Conservation (phyloP, 495 filamentous ascomycete species). For the Xylaria telfairii region DNA sequence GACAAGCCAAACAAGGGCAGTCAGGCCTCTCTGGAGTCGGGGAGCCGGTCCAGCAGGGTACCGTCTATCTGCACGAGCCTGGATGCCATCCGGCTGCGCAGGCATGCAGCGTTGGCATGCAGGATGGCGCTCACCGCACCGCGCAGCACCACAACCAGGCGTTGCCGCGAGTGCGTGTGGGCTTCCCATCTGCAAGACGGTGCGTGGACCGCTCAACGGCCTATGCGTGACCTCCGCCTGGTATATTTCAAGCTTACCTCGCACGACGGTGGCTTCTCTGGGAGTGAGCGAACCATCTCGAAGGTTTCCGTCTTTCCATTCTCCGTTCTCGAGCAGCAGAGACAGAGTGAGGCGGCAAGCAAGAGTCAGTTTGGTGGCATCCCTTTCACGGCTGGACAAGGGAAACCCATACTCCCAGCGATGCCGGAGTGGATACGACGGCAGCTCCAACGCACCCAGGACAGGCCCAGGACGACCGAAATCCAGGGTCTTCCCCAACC, state of each 20-base stretch:
- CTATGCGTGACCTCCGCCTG: constrained; percentile 1
- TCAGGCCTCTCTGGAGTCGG: no score
- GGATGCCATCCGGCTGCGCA: background rate
- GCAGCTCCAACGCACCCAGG: background rate
- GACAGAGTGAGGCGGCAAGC: constrained; percentile 23
- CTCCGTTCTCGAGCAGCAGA: background rate
- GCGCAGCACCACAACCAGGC: background rate
- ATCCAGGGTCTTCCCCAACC: constrained; percentile 22
- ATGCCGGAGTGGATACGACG: constrained; percentile 21
- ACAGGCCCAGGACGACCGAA: background rate
- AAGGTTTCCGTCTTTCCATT: background rate
- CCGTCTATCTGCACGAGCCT: background rate
- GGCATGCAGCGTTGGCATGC: constrained; percentile 17
- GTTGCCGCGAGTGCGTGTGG: background rate
- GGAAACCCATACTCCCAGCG: constrained; percentile 1
- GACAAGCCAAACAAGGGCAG: no score
- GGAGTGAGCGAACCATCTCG: background rate
- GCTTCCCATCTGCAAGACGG: no score
- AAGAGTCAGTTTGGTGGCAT: constrained; percentile 11
- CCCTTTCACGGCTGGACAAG: background rate
- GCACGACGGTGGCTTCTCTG: background rate
- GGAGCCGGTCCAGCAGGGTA: constrained; percentile 5
- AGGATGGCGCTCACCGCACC: constrained; percentile 22
- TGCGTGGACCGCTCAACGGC: constrained; percentile 12
- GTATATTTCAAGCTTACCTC: background rate